phyloP scores from a whole-genome alignment of 225 moss, liverwort and hornwort genomes.

The Antitrichia curtipendula region DNA sequence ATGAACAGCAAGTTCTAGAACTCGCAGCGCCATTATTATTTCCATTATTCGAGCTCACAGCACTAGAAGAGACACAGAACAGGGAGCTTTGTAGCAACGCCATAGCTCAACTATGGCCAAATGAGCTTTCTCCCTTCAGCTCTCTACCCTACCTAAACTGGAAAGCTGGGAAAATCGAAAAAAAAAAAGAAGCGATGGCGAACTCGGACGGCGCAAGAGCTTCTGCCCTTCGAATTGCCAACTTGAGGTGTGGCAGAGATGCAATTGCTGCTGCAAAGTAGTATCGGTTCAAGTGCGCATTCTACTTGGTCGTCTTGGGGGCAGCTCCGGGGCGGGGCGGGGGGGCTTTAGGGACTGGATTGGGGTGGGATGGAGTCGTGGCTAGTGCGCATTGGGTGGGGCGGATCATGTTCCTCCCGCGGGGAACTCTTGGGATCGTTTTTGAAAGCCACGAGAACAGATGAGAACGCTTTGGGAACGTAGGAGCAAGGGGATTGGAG shows the following conservation, averaged over 20 bases:
- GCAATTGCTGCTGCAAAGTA: background rate
- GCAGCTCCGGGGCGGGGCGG: background rate
- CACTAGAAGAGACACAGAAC: background rate
- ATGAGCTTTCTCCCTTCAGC: background rate
- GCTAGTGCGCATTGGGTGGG: background rate
- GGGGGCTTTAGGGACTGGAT: background rate
- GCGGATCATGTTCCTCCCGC: constrained; percentile 3
- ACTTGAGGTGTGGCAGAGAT: background rate
- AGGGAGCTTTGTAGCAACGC: constrained; percentile 11
- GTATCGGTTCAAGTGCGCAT: background rate
- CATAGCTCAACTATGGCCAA: background rate
- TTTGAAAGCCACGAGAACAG: background rate
- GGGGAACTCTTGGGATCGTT: background rate
- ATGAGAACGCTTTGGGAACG: background rate
- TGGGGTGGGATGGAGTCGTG: background rate
- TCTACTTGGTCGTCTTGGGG: background rate
- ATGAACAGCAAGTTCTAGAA: background rate
- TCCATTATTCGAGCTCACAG: background rate
- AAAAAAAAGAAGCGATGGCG: too few relatives aligned
- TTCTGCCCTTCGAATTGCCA: background rate
- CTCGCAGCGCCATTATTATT: background rate
- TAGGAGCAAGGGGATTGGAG: background rate
- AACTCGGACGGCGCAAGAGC: background rate
- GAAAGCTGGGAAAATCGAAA: too few relatives aligned
- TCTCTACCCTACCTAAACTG: background rate